Conservation (phyloP, 345 rosid species). For the Theobroma cacao region DNA sequence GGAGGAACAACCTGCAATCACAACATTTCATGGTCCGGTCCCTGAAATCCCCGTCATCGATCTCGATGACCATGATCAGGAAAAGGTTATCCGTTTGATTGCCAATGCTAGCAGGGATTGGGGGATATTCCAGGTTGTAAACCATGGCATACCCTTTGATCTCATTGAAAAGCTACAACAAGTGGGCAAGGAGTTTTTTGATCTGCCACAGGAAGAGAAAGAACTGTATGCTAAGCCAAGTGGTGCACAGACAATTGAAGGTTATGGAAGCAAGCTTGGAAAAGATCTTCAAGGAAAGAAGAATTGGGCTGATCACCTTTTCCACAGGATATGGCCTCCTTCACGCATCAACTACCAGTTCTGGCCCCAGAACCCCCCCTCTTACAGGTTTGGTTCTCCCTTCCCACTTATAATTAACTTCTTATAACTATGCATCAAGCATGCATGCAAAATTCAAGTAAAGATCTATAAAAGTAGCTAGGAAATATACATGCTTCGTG, state of each 20-base stretch:
- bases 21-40: slow-evolving; percentile 51
- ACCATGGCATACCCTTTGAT: slow-evolving; percentile 54
- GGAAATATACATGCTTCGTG: no score
- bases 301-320: slow-evolving; percentile 81
- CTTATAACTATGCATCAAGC: no score
- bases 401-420: no score
- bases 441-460: no score
- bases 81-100: slow-evolving; percentile 21
- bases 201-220: slow-evolving; percentile 62
- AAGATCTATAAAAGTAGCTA: no score
- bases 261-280: slow-evolving; percentile 62
- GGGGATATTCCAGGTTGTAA: slow-evolving; percentile 68
- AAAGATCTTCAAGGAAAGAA: slow-evolving; percentile 55
- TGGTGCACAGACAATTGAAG: slow-evolving; percentile 46
- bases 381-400: slow-evolving; percentile 50
- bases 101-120: slow-evolving; percentile 41
- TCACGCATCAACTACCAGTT: slow-evolving; percentile 45
- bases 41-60: slow-evolving; percentile 53
- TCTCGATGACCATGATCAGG: slow-evolving; percentile 31
- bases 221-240: slow-evolving; percentile 47
- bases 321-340: slow-evolving; percentile 83
- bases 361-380: slow-evolving; percentile 76
- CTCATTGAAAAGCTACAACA: slow-evolving; percentile 43
- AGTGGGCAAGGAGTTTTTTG: slow-evolving; percentile 65
- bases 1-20: slow-evolving; percentile 64